Conservation (phyloP, 352 stramenopile species). For the Halophytophthora polymorphica region DNA sequence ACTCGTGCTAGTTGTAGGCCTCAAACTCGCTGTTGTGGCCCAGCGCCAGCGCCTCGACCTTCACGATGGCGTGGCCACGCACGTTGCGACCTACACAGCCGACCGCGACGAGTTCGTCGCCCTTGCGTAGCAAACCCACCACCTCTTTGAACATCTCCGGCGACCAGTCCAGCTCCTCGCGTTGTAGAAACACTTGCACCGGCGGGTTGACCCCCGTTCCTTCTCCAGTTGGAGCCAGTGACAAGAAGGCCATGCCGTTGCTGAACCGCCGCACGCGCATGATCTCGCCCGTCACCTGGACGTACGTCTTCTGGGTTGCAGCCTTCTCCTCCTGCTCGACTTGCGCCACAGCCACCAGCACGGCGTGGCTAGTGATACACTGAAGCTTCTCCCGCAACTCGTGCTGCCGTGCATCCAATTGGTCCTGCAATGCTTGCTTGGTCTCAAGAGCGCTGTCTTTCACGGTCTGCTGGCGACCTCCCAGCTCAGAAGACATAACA, state of each 20-base stretch:
- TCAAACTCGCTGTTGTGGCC: conserved; percentile 33
- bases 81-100: conserved; percentile 36
- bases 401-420: conserved; percentile 9
- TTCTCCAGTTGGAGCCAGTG: conserved; percentile 18
- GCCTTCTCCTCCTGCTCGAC: conserved; percentile 15
- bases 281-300: conserved; percentile 36
- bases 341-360: conserved; percentile 11
- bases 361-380: conserved; percentile 13
- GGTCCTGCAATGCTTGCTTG: conserved; percentile 13
- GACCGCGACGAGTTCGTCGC: conserved; percentile 35
- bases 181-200: conserved; percentile 38
- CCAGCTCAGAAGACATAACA: too few relatives aligned
- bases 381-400: conserved; percentile 8
- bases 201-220: conserved; percentile 15
- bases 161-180: conserved; percentile 31
- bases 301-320: conserved; percentile 19
- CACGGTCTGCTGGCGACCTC: background rate
- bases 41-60: conserved; percentile 32
- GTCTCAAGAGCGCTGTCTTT: conserved; percentile 15
- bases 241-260: conserved; percentile 51
- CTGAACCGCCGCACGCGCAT: conserved; percentile 38
- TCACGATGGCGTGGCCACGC: conserved; percentile 39
- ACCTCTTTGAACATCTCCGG: conserved; percentile 22
- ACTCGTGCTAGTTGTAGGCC: conserved; percentile 36
- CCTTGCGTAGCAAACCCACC: conserved; percentile 30